phyloP scores from a whole-genome alignment of 2,329 filamentous ascomycete genomes.

The Aspergillus spinulosporus region DNA sequence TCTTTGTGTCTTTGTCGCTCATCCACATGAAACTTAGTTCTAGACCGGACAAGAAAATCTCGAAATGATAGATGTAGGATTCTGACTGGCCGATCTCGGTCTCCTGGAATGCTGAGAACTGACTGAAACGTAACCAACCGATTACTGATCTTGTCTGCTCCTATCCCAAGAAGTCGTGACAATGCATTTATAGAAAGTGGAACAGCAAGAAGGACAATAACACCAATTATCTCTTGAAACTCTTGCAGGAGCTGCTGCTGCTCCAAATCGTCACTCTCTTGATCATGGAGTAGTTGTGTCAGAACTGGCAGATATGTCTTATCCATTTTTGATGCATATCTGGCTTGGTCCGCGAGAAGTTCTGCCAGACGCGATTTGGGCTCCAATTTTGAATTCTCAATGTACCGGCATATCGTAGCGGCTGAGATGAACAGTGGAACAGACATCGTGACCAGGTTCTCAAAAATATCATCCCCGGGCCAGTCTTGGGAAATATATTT shows the following conservation, averaged over 20 bases:
- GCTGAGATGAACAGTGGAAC: not conserved
- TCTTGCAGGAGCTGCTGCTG: not conserved
- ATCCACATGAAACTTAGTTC: not conserved
- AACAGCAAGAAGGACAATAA: not conserved
- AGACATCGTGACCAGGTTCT: not conserved
- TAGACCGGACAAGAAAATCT: not conserved
- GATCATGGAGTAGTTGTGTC: not conserved
- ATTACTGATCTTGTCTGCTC: not conserved
- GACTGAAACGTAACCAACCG: not conserved
- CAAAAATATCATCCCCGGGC: slow-evolving; percentile 13
- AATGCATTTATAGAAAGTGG: not conserved
- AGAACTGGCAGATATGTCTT: not conserved
- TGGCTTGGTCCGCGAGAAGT: not conserved
- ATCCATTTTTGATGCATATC: not conserved
- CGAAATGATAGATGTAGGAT: not conserved
- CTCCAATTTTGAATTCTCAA: not conserved
- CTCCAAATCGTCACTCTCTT: not conserved
- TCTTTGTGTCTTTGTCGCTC: slow-evolving; percentile 24
- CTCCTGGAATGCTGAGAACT: not conserved
- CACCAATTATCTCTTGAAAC: not conserved
- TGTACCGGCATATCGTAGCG: not conserved
- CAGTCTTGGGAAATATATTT: slow-evolving; percentile 17
- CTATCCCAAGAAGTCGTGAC: not conserved
- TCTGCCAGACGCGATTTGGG: not conserved
- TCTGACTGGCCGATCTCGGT: not conserved